These are phyloP conservation scores for Dothidotthia symphoricarpi DNA, from an alignment of 2,329 filamentous ascomycete species.

Conservation along the genomic window DNA sequence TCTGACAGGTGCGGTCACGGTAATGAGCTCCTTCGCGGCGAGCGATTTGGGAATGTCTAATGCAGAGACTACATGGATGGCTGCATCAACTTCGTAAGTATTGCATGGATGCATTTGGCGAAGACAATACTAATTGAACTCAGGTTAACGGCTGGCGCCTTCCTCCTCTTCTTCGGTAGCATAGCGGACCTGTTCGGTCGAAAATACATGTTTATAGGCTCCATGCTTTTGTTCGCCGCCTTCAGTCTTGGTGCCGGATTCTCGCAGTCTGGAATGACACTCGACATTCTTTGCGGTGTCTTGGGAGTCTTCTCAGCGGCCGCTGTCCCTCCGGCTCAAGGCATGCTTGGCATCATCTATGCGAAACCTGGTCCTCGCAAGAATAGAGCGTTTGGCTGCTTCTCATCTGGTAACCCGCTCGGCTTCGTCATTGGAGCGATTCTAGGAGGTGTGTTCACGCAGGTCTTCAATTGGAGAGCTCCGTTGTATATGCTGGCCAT, in stretches of 20 bases:
- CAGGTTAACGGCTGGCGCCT: slow-evolving; percentile 61
- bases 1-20: slow-evolving; percentile 58
- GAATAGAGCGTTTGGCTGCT: slow-evolving; percentile 64
- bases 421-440: slow-evolving; percentile 60
- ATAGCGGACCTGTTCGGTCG: slow-evolving; percentile 66
- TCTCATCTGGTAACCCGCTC: slow-evolving; percentile 58
- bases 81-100: slow-evolving; percentile 57
- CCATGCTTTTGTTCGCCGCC: slow-evolving; percentile 59
- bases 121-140: not conserved
- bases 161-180: slow-evolving; percentile 65
- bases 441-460: slow-evolving; percentile 60
- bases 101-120: not conserved
- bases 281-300: slow-evolving; percentile 63
- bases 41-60: slow-evolving; percentile 61
- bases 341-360: slow-evolving; percentile 64
- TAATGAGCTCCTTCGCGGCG: slow-evolving; percentile 62
- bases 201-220: slow-evolving; percentile 59
- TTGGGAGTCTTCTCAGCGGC: slow-evolving; percentile 64
- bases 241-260: slow-evolving; percentile 61
- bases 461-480: slow-evolving; percentile 63
- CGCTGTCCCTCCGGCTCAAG: slow-evolving; percentile 63
- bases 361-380: slow-evolving; percentile 60
- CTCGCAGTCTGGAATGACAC: slow-evolving; percentile 55
- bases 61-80: slow-evolving; percentile 67
- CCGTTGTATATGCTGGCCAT: slow-evolving; percentile 62